Base-by-base conservation (phyloP, 345 rosid species). In the Salix koriyanagi region DNA sequence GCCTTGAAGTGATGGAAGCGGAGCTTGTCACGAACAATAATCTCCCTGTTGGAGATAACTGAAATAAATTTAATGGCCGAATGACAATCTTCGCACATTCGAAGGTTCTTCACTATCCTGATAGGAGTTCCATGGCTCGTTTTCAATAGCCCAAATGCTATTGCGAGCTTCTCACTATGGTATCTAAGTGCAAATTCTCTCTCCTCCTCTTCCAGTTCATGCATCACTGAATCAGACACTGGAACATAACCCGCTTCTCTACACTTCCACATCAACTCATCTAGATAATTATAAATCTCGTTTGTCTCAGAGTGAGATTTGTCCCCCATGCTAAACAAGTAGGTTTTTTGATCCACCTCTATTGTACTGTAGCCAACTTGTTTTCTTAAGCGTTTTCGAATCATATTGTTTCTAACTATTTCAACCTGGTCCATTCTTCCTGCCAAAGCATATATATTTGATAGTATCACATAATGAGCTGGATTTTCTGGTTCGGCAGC, bases 161-260 rank as follows among this genome's bases (percentile, higher is more conserved):
- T 83, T 12, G 94, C 98, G 6, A 93, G 91, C 86, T 93, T 93
- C 88, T 91, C 97, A 34, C 98, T 90, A 58, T 93, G 98, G 84
- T 87, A 85, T 79, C 90, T 80, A 73, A 91, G 91, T 21, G 93
- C 91, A n/a, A 71, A 76, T 42, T 91, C 98, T 77, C 87, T 90
- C 85, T 93, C 98, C 80, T 89, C 98, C 80, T 91, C 97, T 80
- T 90, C 98, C 65, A 91, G 75, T 79, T 91, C 91, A 75, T 91
- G 97, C 98, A 93, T 86, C 70, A 90, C 87, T 2, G 84, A 83
- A 62, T 90, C 92, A 50, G 83, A 74, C n/a, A 82, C 76, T 2
- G 93, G 85, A 15, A 81, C 65, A 81, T 91, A 93, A 28, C 98
- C 95, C 26, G 87, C 86, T 73, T 89, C 93, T 73, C 86, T 82